A percentile compares a stretch with the other conserved stretches of the same genome.
Conservation (phyloP, 306 rosid species). For the Acacia crassicarpa region DNA sequence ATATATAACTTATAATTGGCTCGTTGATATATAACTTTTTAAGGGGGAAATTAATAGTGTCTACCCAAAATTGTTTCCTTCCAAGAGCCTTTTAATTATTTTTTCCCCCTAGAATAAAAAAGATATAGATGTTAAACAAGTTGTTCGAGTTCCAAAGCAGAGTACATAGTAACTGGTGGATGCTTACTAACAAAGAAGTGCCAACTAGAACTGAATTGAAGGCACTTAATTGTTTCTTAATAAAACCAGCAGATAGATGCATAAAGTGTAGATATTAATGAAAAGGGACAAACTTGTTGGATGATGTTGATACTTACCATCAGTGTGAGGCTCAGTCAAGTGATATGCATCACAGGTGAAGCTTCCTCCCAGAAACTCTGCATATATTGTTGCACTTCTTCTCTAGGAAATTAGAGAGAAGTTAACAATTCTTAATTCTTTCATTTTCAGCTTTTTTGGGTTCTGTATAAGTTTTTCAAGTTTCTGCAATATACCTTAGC, state of each 20-base stretch:
- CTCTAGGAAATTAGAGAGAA: conserved; percentile 28
- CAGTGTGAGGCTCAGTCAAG: conserved; percentile 66
- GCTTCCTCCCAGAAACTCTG: conserved; percentile 77
- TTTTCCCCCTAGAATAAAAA: not conserved
- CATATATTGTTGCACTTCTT: conserved; percentile 68
- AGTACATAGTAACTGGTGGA: not conserved
- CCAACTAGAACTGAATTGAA: not conserved
- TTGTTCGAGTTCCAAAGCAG: not conserved
- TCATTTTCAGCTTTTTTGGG: not conserved
- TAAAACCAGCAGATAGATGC: not conserved
- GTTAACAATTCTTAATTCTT: not conserved
- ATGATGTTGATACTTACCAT: conserved; percentile 41
- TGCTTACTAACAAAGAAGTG: not conserved
- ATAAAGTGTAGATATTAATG: not conserved
- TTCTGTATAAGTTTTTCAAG: not conserved
- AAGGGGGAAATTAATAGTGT: not conserved
- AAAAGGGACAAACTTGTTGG: not conserved
- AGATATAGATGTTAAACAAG: not conserved
- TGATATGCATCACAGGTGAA: conserved; percentile 75
- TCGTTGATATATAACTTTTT: not conserved
- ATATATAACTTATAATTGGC: not conserved
- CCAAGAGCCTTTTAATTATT: not conserved
- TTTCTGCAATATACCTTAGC: conserved; percentile 49
- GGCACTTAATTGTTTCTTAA: not conserved
- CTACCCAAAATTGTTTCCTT: not conserved